These are phyloP conservation scores for Verticillium alfalfae DNA, from an alignment of 2,329 filamentous ascomycete genomes.

Conservation along the genomic window DNA sequence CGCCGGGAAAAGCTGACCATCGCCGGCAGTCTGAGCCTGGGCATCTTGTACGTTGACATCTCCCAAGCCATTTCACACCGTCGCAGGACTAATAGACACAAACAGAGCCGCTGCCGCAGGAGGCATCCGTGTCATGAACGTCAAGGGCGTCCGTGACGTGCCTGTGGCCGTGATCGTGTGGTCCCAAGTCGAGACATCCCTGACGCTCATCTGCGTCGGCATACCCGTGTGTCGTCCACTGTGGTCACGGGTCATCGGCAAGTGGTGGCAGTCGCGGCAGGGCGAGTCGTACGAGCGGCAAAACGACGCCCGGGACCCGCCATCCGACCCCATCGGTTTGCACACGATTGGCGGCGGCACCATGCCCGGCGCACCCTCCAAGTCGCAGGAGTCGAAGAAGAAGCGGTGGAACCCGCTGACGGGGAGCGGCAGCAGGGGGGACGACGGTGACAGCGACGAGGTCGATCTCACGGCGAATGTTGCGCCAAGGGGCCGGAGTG, in stretches of 20 bases:
- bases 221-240: constrained; percentile 14
- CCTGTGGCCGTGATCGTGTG: constrained; percentile 13
- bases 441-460: background rate
- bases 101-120: background rate
- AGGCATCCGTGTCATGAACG: constrained; percentile 1
- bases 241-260: constrained; percentile 5
- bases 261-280: constrained; percentile 1
- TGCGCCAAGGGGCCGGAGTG: too few species aligned
- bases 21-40: constrained; percentile 26
- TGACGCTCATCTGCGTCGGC: constrained; percentile 14
- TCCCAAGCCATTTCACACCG: background rate
- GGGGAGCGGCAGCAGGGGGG: background rate
- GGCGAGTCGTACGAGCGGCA: background rate
- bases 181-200: constrained; percentile 12
- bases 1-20: constrained; percentile 29
- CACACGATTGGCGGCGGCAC: constrained; percentile 1
- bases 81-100: background rate
- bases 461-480: background rate
- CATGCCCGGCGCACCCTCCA: background rate
- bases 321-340: background rate
- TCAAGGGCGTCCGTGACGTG: constrained; percentile 8
- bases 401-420: background rate
- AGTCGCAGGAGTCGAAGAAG: background rate
- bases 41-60: constrained; percentile 22
- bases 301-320: background rate